phyloP scores from a whole-genome alignment of 768 basidiomycete species.

The Hygrophorus russula region DNA sequence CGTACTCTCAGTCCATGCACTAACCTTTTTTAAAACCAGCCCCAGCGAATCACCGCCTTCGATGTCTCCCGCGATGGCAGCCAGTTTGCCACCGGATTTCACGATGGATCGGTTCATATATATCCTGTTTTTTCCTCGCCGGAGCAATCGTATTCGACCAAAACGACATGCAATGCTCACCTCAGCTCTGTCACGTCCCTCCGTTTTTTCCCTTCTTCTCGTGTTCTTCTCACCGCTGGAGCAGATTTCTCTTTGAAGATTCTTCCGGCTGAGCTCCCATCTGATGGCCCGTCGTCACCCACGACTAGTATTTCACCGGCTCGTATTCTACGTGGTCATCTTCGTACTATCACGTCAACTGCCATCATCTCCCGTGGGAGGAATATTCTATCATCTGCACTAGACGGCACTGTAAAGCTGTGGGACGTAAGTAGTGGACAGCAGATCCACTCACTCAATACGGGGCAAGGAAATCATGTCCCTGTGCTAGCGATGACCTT shows the following conservation, averaged over 20 bases:
- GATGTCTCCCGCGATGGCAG: conserved; percentile 49
- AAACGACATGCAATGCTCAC: conserved; percentile 24
- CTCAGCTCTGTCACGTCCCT: conserved; percentile 44
- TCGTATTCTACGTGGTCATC: conserved; percentile 57
- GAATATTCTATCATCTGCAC: conserved; percentile 53
- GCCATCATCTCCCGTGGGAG: conserved; percentile 57
- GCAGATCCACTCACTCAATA: conserved; percentile 32
- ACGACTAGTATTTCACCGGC: conserved; percentile 34
- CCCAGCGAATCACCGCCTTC: conserved; percentile 51
- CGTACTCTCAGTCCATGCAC: not conserved
- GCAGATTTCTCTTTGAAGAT: conserved; percentile 59
- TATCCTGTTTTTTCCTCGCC: conserved; percentile 23
- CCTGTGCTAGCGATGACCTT: conserved; percentile 35
- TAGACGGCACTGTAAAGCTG: conserved; percentile 57
- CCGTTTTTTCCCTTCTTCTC: conserved; percentile 59
- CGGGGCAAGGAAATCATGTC: conserved; percentile 20
- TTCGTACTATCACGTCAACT: conserved; percentile 48
- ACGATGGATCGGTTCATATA: conserved; percentile 46
- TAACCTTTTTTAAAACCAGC: conserved; percentile 15
- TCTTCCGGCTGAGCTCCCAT: conserved; percentile 38
- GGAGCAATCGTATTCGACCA: conserved; percentile 12
- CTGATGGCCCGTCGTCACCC: conserved; percentile 12
- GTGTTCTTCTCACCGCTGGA: conserved; percentile 60
- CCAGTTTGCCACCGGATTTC: conserved; percentile 48
- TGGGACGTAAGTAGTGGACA: conserved; percentile 60